Evolutionary conservation across 768 basidiomycete species (phyloP).

Genomic region (Xanthoconium stramineum): DNA sequence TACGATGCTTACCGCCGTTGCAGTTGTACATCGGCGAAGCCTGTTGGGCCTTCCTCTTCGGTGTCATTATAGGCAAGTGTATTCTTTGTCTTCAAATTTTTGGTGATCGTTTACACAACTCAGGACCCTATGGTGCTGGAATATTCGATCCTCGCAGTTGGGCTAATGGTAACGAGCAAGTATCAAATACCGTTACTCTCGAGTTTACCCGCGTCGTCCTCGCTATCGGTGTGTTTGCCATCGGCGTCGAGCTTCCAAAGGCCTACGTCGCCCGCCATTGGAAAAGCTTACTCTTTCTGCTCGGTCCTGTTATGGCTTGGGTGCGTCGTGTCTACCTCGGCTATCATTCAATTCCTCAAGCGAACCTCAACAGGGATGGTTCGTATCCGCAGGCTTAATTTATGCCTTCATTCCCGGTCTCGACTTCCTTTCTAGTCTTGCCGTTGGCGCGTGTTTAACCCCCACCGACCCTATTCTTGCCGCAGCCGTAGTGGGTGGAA

Average conservation of each 20-base stretch:
- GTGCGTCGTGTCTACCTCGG: slow-evolving; percentile 40
- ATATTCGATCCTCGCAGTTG: slow-evolving; percentile 82
- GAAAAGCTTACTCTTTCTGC: slow-evolving; percentile 81
- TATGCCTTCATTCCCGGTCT: slow-evolving; percentile 88
- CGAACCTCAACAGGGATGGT: slow-evolving; percentile 69
- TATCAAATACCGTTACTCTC: slow-evolving; percentile 75
- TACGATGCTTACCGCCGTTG: slow-evolving; percentile 5
- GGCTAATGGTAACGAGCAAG: slow-evolving; percentile 48
- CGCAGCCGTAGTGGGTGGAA: slow-evolving; percentile 76
- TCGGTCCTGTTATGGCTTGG: slow-evolving; percentile 83
- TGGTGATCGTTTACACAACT: not conserved
- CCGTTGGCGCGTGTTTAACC: slow-evolving; percentile 88
- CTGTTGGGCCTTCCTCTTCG: slow-evolving; percentile 91
- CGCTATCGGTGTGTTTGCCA: slow-evolving; percentile 95
- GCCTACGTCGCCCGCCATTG: slow-evolving; percentile 94
- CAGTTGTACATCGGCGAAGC: slow-evolving; percentile 95
- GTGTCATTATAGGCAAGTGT: slow-evolving; percentile 77
- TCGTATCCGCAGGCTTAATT: slow-evolving; percentile 87
- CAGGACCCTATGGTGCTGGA: slow-evolving; percentile 79
- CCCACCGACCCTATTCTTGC: slow-evolving; percentile 58
- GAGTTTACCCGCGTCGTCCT: slow-evolving; percentile 90
- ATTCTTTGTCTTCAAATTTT: not conserved
- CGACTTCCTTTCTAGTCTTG: slow-evolving; percentile 84
- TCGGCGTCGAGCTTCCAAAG: slow-evolving; percentile 96
- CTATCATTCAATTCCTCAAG: slow-evolving; percentile 5